Percentiles rank a stretch among this genome's conserved stretches.
Evolutionary conservation across 139 green algal genomes (phyloP).

Genomic region (Ostreobium quekettii): DNA sequence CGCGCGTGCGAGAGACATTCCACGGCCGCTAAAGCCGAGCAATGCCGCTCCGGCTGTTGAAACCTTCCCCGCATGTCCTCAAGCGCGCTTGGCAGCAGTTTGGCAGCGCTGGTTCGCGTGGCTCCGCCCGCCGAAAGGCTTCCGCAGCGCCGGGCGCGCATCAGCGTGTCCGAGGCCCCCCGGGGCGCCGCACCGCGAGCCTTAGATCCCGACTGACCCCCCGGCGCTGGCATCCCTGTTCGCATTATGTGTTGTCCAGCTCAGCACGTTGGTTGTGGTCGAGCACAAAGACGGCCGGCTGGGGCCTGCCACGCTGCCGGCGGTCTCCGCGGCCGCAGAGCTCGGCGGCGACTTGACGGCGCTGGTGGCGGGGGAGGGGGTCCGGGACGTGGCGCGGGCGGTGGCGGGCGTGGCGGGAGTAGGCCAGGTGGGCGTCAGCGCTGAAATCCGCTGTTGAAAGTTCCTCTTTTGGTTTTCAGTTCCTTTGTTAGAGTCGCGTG

Average conservation of each 20-base stretch:
- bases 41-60: too few relatives aligned
- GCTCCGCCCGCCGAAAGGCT: too few relatives aligned
- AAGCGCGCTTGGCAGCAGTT: too few relatives aligned
- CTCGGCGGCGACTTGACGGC: neutral
- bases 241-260: constrained; percentile 2
- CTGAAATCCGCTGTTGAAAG: neutral
- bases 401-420: neutral
- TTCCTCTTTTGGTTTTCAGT: neutral
- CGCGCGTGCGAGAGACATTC: too few relatives aligned
- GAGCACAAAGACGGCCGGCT: constrained; percentile 3
- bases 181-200: too few relatives aligned
- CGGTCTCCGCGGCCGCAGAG: neutral
- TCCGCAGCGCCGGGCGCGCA: too few relatives aligned
- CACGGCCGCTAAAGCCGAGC: too few relatives aligned
- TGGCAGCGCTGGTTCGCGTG: too few relatives aligned
- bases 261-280: constrained; percentile 7
- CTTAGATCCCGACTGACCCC: too few relatives aligned
- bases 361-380: neutral
- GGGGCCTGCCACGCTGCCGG: constrained; percentile 1
- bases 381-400: neutral
- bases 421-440: neutral
- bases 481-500: neutral
- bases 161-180: too few relatives aligned
- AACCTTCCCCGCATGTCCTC: too few relatives aligned
- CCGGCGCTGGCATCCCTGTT: too few relatives aligned